Evolutionary conservation across 2,329 filamentous ascomycete genomes (phyloP).

Genomic region (Daldinia sp.): DNA sequence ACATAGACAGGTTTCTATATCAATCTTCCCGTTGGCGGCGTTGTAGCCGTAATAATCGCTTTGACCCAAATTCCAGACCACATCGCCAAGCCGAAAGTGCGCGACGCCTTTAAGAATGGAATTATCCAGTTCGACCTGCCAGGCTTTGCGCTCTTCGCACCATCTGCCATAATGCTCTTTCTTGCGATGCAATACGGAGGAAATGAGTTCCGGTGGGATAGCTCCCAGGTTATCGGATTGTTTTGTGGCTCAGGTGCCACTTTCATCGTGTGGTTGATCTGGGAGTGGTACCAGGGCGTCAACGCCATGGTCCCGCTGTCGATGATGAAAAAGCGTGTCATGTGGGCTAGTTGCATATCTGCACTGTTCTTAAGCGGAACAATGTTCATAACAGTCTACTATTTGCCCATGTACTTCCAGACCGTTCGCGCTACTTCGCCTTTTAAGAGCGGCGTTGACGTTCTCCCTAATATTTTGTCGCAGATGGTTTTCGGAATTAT

Average conservation of each 20-base stretch:
- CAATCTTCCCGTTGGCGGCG: not conserved
- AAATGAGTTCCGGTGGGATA: conserved; percentile 50
- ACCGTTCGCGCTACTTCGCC: conserved; percentile 28
- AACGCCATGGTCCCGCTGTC: conserved; percentile 56
- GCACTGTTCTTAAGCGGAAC: conserved; percentile 12
- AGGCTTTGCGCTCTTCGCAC: conserved; percentile 53
- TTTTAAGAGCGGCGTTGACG: conserved; percentile 34
- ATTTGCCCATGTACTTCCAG: conserved; percentile 38
- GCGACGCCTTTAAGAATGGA: conserved; percentile 22
- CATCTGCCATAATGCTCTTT: conserved; percentile 53
- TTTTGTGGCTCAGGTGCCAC: conserved; percentile 48
- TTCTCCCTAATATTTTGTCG: conserved; percentile 35
- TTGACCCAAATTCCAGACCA: conserved; percentile 50
- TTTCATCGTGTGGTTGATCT: conserved; percentile 46
- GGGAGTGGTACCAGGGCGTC: conserved; percentile 52
- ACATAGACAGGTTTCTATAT: not conserved
- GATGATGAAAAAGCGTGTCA: conserved; percentile 43
- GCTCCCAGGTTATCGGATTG: conserved; percentile 49
- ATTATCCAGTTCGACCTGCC: conserved; percentile 49
- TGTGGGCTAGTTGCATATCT: conserved; percentile 36
- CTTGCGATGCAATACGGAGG: conserved; percentile 56
- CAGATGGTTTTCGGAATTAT: conserved; percentile 43
- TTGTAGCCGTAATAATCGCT: conserved; percentile 41
- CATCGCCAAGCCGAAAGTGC: conserved; percentile 19
- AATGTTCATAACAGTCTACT: conserved; percentile 53